A percentile compares a stretch with the other conserved stretches of the same genome.
Conservation (phyloP, 2,329 filamentous ascomycete species). For the Sphaerostilbella broomeana region DNA sequence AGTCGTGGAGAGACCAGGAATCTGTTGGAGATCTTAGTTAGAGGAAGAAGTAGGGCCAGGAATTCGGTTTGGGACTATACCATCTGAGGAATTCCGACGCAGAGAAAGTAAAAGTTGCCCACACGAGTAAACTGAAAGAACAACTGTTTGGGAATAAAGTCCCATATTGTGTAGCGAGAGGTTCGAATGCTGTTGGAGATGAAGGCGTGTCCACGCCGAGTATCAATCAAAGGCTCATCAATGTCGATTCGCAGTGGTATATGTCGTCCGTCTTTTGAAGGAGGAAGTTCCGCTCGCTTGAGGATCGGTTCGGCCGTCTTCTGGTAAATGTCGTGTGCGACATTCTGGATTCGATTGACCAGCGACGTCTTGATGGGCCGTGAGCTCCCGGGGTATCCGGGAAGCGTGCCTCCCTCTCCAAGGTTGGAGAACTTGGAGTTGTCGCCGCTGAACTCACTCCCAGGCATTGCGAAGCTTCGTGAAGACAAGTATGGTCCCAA, state of each 20-base stretch:
- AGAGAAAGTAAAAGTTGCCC: constrained; percentile 82
- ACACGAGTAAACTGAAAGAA: constrained; percentile 81
- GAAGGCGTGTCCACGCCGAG: constrained; percentile 43
- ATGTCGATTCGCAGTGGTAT: constrained; percentile 37
- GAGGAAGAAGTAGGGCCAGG: too few relatives aligned
- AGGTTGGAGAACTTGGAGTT: constrained; percentile 1
- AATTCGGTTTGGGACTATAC: too few relatives aligned
- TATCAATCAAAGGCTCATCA: constrained; percentile 38
- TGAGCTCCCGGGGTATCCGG: constrained; percentile 4
- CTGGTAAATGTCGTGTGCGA: constrained; percentile 26
- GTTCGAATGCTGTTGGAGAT: constrained; percentile 65
- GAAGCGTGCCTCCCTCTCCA: constrained; percentile 2
- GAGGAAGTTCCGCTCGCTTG: constrained; percentile 60
- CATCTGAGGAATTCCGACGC: constrained; percentile 77
- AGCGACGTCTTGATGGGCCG: constrained; percentile 4
- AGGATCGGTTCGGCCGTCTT: constrained; percentile 44
- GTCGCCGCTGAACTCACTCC: constrained; percentile 8
- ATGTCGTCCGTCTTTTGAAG: constrained; percentile 62
- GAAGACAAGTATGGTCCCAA: too few relatives aligned
- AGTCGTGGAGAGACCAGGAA: constrained; percentile 69
- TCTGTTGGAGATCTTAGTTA: too few relatives aligned
- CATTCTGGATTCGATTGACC: constrained; percentile 18
- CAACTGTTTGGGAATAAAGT: constrained; percentile 79
- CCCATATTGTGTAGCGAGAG: constrained; percentile 74
- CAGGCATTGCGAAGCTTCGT: too few relatives aligned